These are phyloP conservation scores for Umbelopsis sp. DNA, from an alignment of 192 early-diverging fungal genomes.

Conservation along the genomic window DNA sequence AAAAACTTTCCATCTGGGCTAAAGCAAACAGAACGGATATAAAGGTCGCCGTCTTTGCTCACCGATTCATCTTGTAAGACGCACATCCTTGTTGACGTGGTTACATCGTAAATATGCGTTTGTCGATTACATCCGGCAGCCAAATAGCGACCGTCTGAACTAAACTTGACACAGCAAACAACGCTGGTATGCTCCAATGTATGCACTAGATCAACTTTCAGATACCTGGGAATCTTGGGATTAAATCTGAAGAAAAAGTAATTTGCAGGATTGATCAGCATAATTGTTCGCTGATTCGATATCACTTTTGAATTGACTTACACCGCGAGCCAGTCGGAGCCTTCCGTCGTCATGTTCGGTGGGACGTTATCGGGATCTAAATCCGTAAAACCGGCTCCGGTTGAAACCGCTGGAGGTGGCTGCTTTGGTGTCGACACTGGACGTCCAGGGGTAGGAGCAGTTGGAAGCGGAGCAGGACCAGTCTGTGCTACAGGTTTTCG, in stretches of 20 bases:
- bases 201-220: constrained; percentile 68
- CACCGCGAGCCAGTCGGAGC: constrained; percentile 88
- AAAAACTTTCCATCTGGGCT: constrained; percentile 88
- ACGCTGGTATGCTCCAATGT: constrained; percentile 72
- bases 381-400: constrained; percentile 56
- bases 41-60: constrained; percentile 81
- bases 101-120: constrained; percentile 88
- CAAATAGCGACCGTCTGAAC: constrained; percentile 86
- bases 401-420: constrained; percentile 34
- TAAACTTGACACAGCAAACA: constrained; percentile 97
- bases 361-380: constrained; percentile 81
- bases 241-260: constrained; percentile 60
- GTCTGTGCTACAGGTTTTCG: neutral
- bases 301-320: constrained; percentile 32
- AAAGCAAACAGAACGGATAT: constrained; percentile 95
- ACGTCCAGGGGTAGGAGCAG: constrained; percentile 28
- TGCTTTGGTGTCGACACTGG: constrained; percentile 42
- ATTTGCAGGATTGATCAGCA: too few relatives aligned
- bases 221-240: constrained; percentile 59
- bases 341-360: constrained; percentile 74
- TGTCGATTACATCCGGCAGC: constrained; percentile 94
- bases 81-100: constrained; percentile 70
- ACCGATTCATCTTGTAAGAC: constrained; percentile 75
- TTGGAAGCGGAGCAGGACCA: constrained; percentile 9
- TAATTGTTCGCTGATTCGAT: neutral